phyloP scores from a whole-genome alignment of 257 asterid species.

The Salvia miltiorrhiza region DNA sequence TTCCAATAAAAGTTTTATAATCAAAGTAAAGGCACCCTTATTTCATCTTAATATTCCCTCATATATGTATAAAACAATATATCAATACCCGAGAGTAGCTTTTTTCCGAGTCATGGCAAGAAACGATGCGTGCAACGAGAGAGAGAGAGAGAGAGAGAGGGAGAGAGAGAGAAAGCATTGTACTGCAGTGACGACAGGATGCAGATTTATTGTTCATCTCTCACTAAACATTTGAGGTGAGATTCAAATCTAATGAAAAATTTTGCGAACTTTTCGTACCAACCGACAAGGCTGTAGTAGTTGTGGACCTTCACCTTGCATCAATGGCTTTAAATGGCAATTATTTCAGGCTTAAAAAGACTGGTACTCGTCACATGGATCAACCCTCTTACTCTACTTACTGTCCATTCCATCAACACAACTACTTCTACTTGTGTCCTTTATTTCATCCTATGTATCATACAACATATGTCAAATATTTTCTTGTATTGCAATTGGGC shows the following conservation, averaged over 20 bases:
- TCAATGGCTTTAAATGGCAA: constrained; percentile 28
- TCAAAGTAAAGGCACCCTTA: too few species aligned
- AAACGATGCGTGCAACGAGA: too few species aligned
- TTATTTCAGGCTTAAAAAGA: constrained; percentile 16
- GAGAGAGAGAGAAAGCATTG: too few species aligned
- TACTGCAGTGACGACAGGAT: background rate
- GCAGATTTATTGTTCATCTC: constrained; percentile 17
- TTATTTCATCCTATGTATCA: background rate
- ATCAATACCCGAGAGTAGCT: too few species aligned
- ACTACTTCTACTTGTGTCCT: background rate
- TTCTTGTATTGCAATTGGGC: background rate
- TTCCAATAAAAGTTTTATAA: too few species aligned
- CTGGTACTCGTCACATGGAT: constrained; percentile 23
- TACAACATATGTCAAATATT: background rate
- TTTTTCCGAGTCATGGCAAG: background rate
- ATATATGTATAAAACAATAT: too few species aligned
- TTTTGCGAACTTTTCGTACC: constrained; percentile 19
- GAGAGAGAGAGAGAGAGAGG: too few species aligned
- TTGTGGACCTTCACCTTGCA: constrained; percentile 35
- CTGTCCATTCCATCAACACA: background rate
- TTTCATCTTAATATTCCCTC: too few species aligned
- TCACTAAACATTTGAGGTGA: background rate
- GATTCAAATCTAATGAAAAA: constrained; percentile 14
- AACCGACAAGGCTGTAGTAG: constrained; percentile 30
- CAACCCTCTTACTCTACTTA: background rate